Percentiles rank a stretch among this genome's conserved stretches.
Conservation (phyloP, 73 alveolate species). For the Paramecium pentaurelia region DNA sequence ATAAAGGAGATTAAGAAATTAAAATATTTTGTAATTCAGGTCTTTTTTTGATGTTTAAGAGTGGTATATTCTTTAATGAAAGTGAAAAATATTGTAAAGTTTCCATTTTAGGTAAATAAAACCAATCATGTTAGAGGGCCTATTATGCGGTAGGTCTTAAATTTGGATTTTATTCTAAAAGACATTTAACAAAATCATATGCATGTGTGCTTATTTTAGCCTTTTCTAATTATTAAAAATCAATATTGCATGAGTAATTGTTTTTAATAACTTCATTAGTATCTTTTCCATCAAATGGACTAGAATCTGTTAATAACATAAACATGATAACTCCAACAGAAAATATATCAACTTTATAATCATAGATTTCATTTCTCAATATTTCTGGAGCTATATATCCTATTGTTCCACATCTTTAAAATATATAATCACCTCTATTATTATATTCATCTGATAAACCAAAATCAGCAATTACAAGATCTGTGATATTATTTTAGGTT, state of each 20-base stretch:
- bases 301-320: constrained; percentile 51
- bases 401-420: constrained; percentile 45
- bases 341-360: constrained; percentile 29
- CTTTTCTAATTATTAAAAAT: neutral
- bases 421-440: neutral
- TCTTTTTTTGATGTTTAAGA: neutral
- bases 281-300: constrained; percentile 37
- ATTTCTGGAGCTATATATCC: constrained; percentile 60
- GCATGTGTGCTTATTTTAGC: neutral
- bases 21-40: neutral
- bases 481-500: constrained; percentile 53
- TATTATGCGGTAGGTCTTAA: neutral
- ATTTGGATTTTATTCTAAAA: neutral
- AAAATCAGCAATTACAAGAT: constrained; percentile 62
- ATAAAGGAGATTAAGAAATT: neutral
- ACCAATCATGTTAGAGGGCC: neutral
- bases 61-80: neutral
- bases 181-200: neutral
- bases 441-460: constrained; percentile 20
- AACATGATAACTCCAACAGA: constrained; percentile 57
- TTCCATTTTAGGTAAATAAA: neutral
- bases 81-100: neutral
- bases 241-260: neutral
- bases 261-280: neutral
- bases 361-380: constrained; percentile 40